These are phyloP conservation scores for Cubamyces sp. DNA, from an alignment of 768 basidiomycete genomes.

Conservation along the genomic window DNA sequence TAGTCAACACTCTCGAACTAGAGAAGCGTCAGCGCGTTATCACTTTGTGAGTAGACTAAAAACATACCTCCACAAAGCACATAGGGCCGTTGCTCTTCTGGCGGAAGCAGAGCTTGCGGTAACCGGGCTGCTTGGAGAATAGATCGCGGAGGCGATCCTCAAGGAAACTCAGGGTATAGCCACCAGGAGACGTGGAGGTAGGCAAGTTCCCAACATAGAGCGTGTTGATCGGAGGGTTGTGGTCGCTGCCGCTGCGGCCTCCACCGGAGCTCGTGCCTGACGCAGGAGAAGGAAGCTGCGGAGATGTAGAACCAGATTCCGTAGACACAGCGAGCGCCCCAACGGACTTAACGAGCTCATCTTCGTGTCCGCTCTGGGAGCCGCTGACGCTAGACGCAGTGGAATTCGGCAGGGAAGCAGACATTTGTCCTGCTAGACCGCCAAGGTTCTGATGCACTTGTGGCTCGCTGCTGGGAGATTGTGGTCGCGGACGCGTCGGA, in stretches of 20 bases:
- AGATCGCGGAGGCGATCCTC: constrained; percentile 86
- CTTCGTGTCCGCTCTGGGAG: constrained; percentile 39
- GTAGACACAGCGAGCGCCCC: constrained; percentile 57
- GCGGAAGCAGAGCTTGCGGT: constrained; percentile 89
- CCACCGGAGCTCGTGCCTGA: constrained; percentile 59
- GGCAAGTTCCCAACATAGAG: constrained; percentile 99
- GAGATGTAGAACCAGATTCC: constrained; percentile 60
- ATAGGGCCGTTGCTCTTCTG: constrained; percentile 98
- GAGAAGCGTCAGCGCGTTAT: background rate
- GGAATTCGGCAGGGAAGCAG: constrained; percentile 42
- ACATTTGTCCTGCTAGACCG: constrained; percentile 7
- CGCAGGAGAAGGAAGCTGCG: constrained; percentile 77
- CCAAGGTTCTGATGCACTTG: constrained; percentile 13
- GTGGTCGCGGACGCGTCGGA: constrained; percentile 34
- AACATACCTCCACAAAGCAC: constrained; percentile 94
- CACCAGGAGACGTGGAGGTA: constrained; percentile 69
- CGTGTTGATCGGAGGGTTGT: constrained; percentile 99
- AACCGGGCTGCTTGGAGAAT: constrained; percentile 81
- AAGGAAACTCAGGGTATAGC: constrained; percentile 77
- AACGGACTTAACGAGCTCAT: constrained; percentile 39
- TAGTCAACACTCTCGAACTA: constrained; percentile 89
- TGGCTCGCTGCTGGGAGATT: constrained; percentile 31
- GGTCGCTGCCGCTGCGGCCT: constrained; percentile 60
- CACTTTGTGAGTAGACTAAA: background rate
- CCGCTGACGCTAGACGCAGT: constrained; percentile 50